Conservation (phyloP, 148 eudicot species). For the Arbutus unedo region DNA sequence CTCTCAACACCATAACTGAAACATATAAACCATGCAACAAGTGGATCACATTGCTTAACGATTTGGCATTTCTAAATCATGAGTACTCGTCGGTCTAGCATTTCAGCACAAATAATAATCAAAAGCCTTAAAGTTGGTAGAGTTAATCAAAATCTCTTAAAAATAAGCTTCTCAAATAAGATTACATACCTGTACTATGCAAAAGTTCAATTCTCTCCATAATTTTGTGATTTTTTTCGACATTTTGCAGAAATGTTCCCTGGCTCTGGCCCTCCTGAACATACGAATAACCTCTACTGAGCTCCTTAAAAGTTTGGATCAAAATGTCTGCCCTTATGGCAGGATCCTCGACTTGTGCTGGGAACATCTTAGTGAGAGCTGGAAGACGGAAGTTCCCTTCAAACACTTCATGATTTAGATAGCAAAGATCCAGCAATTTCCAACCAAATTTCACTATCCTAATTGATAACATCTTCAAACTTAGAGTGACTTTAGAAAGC, state of each 20-base stretch:
- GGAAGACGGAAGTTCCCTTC: slow-evolving; percentile 47
- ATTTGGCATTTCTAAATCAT: background rate
- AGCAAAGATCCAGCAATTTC: slow-evolving; percentile 70
- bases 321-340: slow-evolving; percentile 79
- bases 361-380: slow-evolving; percentile 72
- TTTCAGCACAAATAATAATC: background rate
- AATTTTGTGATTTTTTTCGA: slow-evolving; percentile 55
- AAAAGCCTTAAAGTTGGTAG: background rate
- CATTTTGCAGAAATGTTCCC: slow-evolving; percentile 65
- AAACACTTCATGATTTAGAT: slow-evolving; percentile 67
- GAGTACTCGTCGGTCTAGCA: slow-evolving; percentile 3
- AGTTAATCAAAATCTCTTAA: background rate
- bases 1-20: background rate
- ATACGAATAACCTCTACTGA: slow-evolving; percentile 50
- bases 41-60: background rate
- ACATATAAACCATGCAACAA: background rate
- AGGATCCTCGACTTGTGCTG: slow-evolving; percentile 89
- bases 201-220: slow-evolving; percentile 57
- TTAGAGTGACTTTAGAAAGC: slow-evolving; percentile 48
- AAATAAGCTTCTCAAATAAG: background rate
- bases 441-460: slow-evolving; percentile 79
- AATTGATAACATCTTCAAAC: slow-evolving; percentile 65
- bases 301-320: slow-evolving; percentile 75
- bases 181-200: slow-evolving; percentile 49
- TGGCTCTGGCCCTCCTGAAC: slow-evolving; percentile 36